A percentile compares a stretch with the other conserved stretches of the same genome.
Conservation (phyloP, 805 yeast species). For the Clavispora phyllophila region DNA sequence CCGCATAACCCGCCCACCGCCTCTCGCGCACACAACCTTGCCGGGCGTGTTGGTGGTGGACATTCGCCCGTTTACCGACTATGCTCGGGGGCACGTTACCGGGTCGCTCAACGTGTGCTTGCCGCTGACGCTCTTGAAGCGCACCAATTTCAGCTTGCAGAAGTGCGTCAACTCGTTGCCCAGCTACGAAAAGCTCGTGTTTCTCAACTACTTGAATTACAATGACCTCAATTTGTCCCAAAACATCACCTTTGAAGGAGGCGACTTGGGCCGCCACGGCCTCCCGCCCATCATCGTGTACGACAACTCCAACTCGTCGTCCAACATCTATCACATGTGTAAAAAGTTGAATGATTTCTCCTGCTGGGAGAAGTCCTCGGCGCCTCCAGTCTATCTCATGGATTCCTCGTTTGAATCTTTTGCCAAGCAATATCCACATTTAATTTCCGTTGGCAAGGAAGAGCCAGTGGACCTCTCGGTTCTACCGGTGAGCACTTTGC, state of each 20-base stretch:
- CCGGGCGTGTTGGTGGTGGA: conserved; percentile 52
- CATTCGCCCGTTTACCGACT: conserved; percentile 77
- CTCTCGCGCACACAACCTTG: conserved; percentile 6
- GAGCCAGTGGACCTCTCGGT: conserved; percentile 8
- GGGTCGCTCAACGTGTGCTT: conserved; percentile 73
- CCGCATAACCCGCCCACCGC: background rate
- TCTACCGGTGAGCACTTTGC: background rate
- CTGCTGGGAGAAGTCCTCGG: conserved; percentile 14
- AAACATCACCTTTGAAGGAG: background rate
- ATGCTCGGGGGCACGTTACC: conserved; percentile 49
- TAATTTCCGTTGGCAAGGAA: conserved; percentile 16
- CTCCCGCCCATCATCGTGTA: conserved; percentile 44
- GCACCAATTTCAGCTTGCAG: conserved; percentile 64
- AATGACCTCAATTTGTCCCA: conserved; percentile 6
- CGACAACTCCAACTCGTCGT: conserved; percentile 39
- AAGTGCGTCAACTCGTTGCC: conserved; percentile 62
- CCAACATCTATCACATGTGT: conserved; percentile 42
- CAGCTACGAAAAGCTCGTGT: conserved; percentile 40
- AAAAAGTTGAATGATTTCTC: conserved; percentile 41
- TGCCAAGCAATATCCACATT: conserved; percentile 13
- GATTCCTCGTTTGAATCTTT: conserved; percentile 39
- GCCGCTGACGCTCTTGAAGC: conserved; percentile 82
- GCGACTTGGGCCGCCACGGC: conserved; percentile 18
- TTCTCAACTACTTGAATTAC: conserved; percentile 30
- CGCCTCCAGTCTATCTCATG: conserved; percentile 38